Conservation (phyloP, 495 filamentous ascomycete species). For the Filosporella fistucella region DNA sequence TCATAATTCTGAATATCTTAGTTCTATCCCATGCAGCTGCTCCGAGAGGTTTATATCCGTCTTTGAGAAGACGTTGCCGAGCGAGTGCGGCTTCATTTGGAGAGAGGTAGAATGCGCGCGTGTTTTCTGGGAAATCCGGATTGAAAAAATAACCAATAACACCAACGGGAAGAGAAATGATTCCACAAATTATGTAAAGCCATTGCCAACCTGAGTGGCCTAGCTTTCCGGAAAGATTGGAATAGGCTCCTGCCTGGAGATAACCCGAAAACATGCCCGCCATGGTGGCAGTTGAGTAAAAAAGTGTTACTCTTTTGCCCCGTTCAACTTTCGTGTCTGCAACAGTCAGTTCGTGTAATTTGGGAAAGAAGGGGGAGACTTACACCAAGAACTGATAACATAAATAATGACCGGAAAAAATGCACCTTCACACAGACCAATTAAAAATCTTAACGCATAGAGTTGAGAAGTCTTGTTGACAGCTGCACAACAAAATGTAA, state of each 20-base stretch:
- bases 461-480: slow-evolving; percentile 43
- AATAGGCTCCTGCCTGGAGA: slow-evolving; percentile 47
- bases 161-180: slow-evolving; percentile 45
- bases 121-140: slow-evolving; percentile 43
- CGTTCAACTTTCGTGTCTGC: slow-evolving; percentile 23
- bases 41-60: slow-evolving; percentile 11
- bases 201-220: slow-evolving; percentile 47
- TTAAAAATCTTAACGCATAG: slow-evolving; percentile 55
- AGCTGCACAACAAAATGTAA: slow-evolving; percentile 44
- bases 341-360: neutral
- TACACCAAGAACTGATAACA: slow-evolving; percentile 47
- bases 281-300: slow-evolving; percentile 20
- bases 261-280: slow-evolving; percentile 46
- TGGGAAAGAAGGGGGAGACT: neutral
- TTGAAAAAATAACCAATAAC: slow-evolving; percentile 37
- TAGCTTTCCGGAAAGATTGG: slow-evolving; percentile 34
- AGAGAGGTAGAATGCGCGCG: slow-evolving; percentile 34
- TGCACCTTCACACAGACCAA: slow-evolving; percentile 30
- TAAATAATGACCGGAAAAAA: slow-evolving; percentile 38
- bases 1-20: slow-evolving; percentile 12
- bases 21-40: slow-evolving; percentile 6
- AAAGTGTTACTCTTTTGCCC: slow-evolving; percentile 32
- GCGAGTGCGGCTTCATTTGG: slow-evolving; percentile 2
- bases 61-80: neutral
- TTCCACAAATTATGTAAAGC: slow-evolving; percentile 36